Evolutionary conservation across 495 filamentous ascomycete species (phyloP), one percentile per base, ranked within the genome.

Genomic region (Podospora anserina): DNA sequence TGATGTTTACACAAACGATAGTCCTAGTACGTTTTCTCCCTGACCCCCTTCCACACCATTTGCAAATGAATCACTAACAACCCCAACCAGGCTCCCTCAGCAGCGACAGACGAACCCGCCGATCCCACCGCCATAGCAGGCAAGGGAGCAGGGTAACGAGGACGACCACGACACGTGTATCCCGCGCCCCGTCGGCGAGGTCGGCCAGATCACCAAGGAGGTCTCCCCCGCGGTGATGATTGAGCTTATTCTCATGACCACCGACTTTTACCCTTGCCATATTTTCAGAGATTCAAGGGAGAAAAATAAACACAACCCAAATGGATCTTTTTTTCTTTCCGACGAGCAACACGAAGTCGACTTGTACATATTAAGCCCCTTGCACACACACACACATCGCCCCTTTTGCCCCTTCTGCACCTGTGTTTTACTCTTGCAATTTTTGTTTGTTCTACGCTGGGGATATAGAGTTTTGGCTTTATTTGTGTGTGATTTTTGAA

Each of bases 1-100:
- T 69, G 78, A 83, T 61, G 79, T 76, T 65, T 81, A 82, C 68
- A 78, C 82, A 49, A 79, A 71, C 27, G 78, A 78, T 66, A 83
- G 78, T 71, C 78, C 81, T 70, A 85, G 85, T 86, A 74, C 79
- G 82, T 80, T 75, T 62, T 75, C 63, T 61, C 67, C 23, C 18
- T 49, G 7, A 2, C 15, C 39, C 15, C 13, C 9, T 3, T 23
- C 23, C 23, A 23, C 39, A 49, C 39, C 63, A 30, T 63, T 32
- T 32, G 65, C 68, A 66, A 70, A 39, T 55, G 65, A 9, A 63
- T 72, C 77, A 67, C 77, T 67, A 19, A 60, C 28, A 5, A 23
- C 16, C 15, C 4, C 16, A 9, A 63, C 23, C 66, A 85, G 84
- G 83, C 69, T 85, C 82, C 63, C 60, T 72, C n/a, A 78, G 77